Evolutionary conservation across 345 rosid genomes (phyloP).

Genomic region (Salix exigua): DNA sequence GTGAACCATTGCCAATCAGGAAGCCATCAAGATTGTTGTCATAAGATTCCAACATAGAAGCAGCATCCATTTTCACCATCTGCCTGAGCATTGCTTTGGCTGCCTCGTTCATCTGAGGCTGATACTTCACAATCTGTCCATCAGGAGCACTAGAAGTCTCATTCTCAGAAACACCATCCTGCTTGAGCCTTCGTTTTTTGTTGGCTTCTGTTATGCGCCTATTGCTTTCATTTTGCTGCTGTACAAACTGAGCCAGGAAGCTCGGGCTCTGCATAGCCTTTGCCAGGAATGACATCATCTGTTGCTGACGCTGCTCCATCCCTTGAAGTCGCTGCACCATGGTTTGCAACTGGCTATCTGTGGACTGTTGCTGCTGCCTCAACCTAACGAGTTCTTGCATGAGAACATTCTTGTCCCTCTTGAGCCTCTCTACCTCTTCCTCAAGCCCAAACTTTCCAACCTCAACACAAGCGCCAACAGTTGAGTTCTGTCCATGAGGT

Average conservation of each 20-base stretch:
- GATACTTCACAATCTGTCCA: slow-evolving; percentile 91
- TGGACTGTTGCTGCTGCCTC: slow-evolving; percentile 93
- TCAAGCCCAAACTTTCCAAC: slow-evolving; percentile 97
- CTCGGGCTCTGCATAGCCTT: slow-evolving; percentile 95
- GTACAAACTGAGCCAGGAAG: slow-evolving; percentile 91
- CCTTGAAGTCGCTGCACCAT: slow-evolving; percentile 93
- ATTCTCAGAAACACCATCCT: slow-evolving; percentile 55
- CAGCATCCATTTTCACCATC: slow-evolving; percentile 52
- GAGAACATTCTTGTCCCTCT: slow-evolving; percentile 96
- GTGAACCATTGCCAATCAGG: slow-evolving; percentile 42
- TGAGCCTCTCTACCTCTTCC: slow-evolving; percentile 96
- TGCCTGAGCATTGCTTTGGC: slow-evolving; percentile 66
- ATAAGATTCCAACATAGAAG: slow-evolving; percentile 51
- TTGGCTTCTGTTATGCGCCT: slow-evolving; percentile 71
- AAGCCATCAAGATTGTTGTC: slow-evolving; percentile 43
- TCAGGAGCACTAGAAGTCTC: slow-evolving; percentile 48
- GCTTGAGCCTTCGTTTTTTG: slow-evolving; percentile 83
- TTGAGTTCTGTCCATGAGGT: slow-evolving; percentile 59
- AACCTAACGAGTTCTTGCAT: slow-evolving; percentile 96
- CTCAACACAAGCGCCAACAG: slow-evolving; percentile 90
- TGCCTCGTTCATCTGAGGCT: slow-evolving; percentile 73
- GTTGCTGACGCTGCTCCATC: slow-evolving; percentile 98
- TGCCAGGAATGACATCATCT: slow-evolving; percentile 93
- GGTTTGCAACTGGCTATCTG: slow-evolving; percentile 78
- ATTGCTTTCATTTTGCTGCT: slow-evolving; percentile 81